Evolutionary conservation across 2,329 filamentous ascomycete species (phyloP), one percentile per base, ranked within the genome.

Genomic region (Sclerotinia sclerotiorum): DNA sequence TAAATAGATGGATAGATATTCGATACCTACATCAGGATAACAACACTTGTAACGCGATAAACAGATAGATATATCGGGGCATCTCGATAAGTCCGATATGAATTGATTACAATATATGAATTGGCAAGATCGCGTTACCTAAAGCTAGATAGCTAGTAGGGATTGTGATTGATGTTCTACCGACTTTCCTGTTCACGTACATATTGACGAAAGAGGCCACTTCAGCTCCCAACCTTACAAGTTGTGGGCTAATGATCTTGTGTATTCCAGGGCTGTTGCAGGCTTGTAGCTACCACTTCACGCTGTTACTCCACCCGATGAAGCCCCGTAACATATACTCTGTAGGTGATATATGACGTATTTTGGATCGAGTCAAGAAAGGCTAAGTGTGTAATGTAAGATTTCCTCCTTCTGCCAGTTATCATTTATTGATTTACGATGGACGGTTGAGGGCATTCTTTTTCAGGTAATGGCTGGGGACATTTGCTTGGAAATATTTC

Each of bases 281-380:
- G 27, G 27, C 29, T 29, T 29, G 5, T 29, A 29, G 29, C 29
- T 29, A 29, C n/a, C n/a, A 4, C 19, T n/a, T 24, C 17, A 57
- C 42, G n/a, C 8, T 42, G 55, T 42, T 57, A 27, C 55, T 57
- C 32, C 11, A 60, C 46, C 24, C 42, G 42, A 58, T 29, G 42
- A 48, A 60, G 19, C 27, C 42, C 27, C 19, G 24, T 19, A 48
- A 17, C 55, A 48, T 35, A 10, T 57, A 35, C n/a, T n/a, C n/a
- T n/a, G n/a, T n/a, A n/a, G n/a, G n/a, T 35, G 35, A 35, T 21
- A 56, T 48, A 63, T 63, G 60, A 63, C 60, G 46, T 63, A 63
- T 24, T 35, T 35, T 27, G 29, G 35, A 49, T 49, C 29, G 44
- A 62, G 58, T 62, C 44, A 49, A 49, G 44, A 21, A 35, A 32